These are phyloP conservation scores for Cercophora sp. DNA, from an alignment of 495 filamentous ascomycete species.

Conservation along the genomic window DNA sequence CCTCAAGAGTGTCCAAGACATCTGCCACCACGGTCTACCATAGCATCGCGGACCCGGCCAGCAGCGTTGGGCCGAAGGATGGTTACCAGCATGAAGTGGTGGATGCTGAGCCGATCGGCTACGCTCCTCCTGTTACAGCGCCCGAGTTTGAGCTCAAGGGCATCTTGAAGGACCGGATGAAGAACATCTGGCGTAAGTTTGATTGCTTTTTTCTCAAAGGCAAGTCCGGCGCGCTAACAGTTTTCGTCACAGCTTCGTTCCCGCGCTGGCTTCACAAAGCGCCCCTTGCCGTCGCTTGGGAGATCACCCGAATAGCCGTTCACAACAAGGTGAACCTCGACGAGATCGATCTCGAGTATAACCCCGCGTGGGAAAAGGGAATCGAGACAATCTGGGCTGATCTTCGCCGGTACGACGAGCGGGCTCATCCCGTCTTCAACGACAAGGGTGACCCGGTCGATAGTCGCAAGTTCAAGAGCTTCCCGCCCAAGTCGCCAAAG, in stretches of 20 bases:
- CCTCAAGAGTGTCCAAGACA: too few relatives aligned
- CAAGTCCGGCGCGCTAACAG: too few relatives aligned
- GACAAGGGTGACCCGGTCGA: slow-evolving; percentile 29
- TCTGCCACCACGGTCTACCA: too few relatives aligned
- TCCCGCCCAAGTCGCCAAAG: slow-evolving; percentile 35
- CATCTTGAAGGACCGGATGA: slow-evolving; percentile 16
- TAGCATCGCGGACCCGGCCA: too few relatives aligned
- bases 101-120: too few relatives aligned
- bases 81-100: too few relatives aligned
- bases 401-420: slow-evolving; percentile 17
- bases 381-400: slow-evolving; percentile 30
- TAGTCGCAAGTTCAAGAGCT: slow-evolving; percentile 21
- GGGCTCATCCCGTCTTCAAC: slow-evolving; percentile 6
- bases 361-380: slow-evolving; percentile 33
- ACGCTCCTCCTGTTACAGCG: too few relatives aligned
- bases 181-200: slow-evolving; percentile 32
- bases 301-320: slow-evolving; percentile 40
- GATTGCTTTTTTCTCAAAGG: too few relatives aligned
- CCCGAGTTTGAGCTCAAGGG: too few relatives aligned
- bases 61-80: too few relatives aligned
- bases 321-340: slow-evolving; percentile 38
- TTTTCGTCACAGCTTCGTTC: slow-evolving; percentile 40
- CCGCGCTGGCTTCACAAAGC: slow-evolving; percentile 33
- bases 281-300: slow-evolving; percentile 44
- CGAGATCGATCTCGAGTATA: slow-evolving; percentile 27